A percentile compares a stretch with the other conserved stretches of the same genome.
phyloP scores from a whole-genome alignment of 2,329 filamentous ascomycete species.

The Claviceps maximensis region DNA sequence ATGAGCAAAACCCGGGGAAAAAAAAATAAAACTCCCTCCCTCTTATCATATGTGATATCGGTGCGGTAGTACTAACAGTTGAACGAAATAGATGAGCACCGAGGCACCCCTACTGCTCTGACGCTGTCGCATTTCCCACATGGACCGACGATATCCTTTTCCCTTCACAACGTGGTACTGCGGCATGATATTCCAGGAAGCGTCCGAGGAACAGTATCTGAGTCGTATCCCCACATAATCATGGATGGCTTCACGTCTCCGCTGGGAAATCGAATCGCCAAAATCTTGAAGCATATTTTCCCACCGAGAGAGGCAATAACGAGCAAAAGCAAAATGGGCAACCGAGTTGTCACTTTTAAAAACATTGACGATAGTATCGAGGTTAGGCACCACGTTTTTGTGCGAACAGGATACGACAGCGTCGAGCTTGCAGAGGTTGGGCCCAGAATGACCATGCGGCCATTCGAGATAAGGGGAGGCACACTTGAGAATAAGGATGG shows the following conservation, averaged over 20 bases:
- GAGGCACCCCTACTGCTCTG: slow-evolving; percentile 81
- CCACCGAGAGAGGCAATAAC: slow-evolving; percentile 72
- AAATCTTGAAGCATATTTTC: slow-evolving; percentile 88
- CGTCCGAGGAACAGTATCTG: slow-evolving; percentile 74
- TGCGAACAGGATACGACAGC: slow-evolving; percentile 78
- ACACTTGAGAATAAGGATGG: slow-evolving; percentile 91
- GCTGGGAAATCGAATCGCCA: slow-evolving; percentile 70
- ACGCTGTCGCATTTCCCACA: slow-evolving; percentile 81
- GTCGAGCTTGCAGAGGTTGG: slow-evolving; percentile 85
- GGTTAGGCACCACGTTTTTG: slow-evolving; percentile 72
- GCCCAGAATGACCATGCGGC: slow-evolving; percentile 90
- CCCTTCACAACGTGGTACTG: slow-evolving; percentile 82
- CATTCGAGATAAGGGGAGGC: slow-evolving; percentile 85
- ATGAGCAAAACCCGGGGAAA: neutral
- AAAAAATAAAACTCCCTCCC: no score
- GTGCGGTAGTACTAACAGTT: neutral
- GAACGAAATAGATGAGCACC: slow-evolving; percentile 49
- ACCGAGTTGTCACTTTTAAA: slow-evolving; percentile 82
- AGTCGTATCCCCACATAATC: slow-evolving; percentile 87
- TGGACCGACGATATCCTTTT: slow-evolving; percentile 69
- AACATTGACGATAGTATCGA: slow-evolving; percentile 92
- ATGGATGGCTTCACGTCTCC: slow-evolving; percentile 85
- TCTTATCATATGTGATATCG: neutral
- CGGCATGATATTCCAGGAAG: slow-evolving; percentile 86
- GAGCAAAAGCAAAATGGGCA: slow-evolving; percentile 63